phyloP scores from a whole-genome alignment of 2,329 filamentous ascomycete species.

The Trichophyton mentagrophytes region DNA sequence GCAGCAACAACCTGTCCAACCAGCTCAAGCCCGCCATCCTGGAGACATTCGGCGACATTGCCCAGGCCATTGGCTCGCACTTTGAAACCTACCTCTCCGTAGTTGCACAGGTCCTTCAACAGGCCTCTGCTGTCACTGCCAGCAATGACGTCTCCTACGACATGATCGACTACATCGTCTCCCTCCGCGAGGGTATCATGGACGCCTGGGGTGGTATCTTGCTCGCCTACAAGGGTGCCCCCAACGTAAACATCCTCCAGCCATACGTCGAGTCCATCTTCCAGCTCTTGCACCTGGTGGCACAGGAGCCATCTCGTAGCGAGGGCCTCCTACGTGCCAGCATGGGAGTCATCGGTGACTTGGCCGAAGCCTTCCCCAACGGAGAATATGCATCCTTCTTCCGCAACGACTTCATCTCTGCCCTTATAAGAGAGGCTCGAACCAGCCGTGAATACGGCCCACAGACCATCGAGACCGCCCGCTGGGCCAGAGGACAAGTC shows the following conservation, averaged over 20 bases:
- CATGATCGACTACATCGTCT: constrained; percentile 93
- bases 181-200: constrained; percentile 92
- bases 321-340: constrained; percentile 84
- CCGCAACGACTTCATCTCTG: constrained; percentile 79
- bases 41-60: constrained; percentile 96
- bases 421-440: constrained; percentile 84
- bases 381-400: constrained; percentile 76
- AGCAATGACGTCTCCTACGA: constrained; percentile 74
- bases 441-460: constrained; percentile 72
- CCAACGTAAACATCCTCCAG: constrained; percentile 51
- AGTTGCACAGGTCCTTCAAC: constrained; percentile 85
- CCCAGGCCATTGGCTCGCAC: constrained; percentile 77
- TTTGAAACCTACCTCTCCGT: constrained; percentile 90
- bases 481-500: constrained; percentile 94
- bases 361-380: constrained; percentile 84
- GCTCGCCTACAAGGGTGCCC: constrained; percentile 70
- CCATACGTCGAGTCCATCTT: constrained; percentile 79
- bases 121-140: constrained; percentile 72
- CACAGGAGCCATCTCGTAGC: constrained; percentile 72
- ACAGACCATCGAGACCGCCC: constrained; percentile 84
- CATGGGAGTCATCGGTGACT: constrained; percentile 94
- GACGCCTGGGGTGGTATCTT: constrained; percentile 98
- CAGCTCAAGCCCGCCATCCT: constrained; percentile 97
- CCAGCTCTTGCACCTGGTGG: constrained; percentile 67
- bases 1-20: constrained; percentile 77